A percentile compares a stretch with the other conserved stretches of the same genome.
phyloP scores from a whole-genome alignment of 2,329 filamentous ascomycete species.

The Ophiostoma sp. region DNA sequence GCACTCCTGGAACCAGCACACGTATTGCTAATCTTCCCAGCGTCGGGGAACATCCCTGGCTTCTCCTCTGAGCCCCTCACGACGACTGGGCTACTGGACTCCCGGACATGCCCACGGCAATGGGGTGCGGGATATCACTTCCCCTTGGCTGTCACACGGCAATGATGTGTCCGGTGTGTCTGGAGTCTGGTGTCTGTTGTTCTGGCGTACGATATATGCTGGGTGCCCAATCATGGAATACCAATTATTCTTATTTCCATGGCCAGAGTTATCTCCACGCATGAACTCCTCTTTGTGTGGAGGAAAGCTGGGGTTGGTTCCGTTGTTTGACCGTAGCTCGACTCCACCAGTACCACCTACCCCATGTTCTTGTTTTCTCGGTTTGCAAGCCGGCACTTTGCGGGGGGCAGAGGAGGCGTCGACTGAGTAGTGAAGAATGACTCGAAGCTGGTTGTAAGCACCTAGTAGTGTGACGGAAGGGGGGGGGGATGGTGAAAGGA shows the following conservation, averaged over 20 bases:
- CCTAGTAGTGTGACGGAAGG: background rate
- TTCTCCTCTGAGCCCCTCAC: too few relatives aligned
- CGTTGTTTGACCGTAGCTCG: background rate
- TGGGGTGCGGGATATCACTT: too few relatives aligned
- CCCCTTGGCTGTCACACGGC: too few relatives aligned
- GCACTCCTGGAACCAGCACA: too few relatives aligned
- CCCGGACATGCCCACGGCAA: too few relatives aligned
- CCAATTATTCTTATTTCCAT: background rate
- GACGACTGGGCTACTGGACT: too few relatives aligned
- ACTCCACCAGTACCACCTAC: background rate
- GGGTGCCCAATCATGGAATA: background rate
- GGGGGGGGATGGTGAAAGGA: background rate
- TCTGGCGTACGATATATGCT: background rate
- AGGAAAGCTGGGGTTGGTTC: conserved; percentile 1
- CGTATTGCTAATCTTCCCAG: too few relatives aligned
- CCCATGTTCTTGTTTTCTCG: background rate
- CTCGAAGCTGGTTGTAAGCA: too few relatives aligned
- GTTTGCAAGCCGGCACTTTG: background rate
- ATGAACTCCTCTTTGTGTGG: conserved; percentile 1
- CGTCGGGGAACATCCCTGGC: too few relatives aligned
- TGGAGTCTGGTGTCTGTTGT: background rate
- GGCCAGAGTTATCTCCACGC: background rate
- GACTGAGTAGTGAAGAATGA: too few relatives aligned
- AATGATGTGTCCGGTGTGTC: too few relatives aligned
- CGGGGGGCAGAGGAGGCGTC: background rate